Evolutionary conservation across 345 rosid species (phyloP), one percentile per base, ranked within the genome.

Genomic region (Eucalyptus erythrocorys): DNA sequence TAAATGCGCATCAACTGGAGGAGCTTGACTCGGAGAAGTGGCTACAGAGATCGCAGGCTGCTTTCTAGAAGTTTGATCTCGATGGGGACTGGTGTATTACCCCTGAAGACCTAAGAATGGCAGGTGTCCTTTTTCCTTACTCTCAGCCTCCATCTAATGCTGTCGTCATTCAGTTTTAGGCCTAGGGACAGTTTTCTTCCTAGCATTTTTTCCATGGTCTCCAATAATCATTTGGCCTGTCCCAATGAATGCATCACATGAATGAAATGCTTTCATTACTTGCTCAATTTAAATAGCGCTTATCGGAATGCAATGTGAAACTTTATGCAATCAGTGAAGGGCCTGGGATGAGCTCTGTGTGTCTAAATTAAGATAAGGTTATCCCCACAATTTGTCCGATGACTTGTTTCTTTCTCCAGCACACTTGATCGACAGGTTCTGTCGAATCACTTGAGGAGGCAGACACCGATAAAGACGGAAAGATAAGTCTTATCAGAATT

Each of bases 391-490:
- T 85, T 48, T n/a, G 34, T 87, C 89, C 53, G 10, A 76, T 30
- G 81, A 68, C 3, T 68, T 68, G 43, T 68, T 34, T 34, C 89
- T 55, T 16, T 8, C 53, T 48, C 50, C 79, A 87, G 94, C 90
- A 92, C 89, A 89, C 93, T 48, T 66, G 94, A 14, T 91, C 92
- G 45, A 92, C 53, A 88, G 94, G 93, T 55, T 92, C 95, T 40
- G 91, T 92, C 27, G 91, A 92, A 82, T 94, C 94, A 15, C 91
- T 92, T 37, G 93, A 93, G 88, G 95, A 91, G 90, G 94, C 93
- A 43, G 95, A 93, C 80, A 89, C 91, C 15, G 94, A 92, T 57
- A 91, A 89, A 89, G 94, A 91, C 11, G 93, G 95, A 37, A 93
- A 90, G 85, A 91, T 93, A 48, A 90, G 94, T 86, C 92, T 91